Evolutionary conservation across 208 protist species (phyloP).

Genomic region (Crithidia fasciculata): DNA sequence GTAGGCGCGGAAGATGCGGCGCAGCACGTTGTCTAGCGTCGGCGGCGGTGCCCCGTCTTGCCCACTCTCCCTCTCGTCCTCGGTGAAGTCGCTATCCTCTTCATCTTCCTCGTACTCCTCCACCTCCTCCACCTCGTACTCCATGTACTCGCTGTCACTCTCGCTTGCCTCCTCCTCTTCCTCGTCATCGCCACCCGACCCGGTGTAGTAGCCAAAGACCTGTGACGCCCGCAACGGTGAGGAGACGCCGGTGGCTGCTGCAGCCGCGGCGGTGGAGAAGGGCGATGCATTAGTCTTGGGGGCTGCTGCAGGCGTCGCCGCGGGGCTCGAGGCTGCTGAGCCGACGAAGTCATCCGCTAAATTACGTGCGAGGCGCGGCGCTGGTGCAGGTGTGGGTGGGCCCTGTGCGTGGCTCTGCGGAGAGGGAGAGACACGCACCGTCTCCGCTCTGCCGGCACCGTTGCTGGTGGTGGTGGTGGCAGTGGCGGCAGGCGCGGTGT

Average conservation of each 20-base stretch:
- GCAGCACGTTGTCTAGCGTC: slow-evolving; percentile 29
- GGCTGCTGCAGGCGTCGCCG: background rate
- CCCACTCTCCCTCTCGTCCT: background rate
- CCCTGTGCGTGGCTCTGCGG: slow-evolving; percentile 11
- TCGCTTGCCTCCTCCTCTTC: background rate
- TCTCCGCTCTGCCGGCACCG: background rate
- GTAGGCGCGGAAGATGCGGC: slow-evolving; percentile 30
- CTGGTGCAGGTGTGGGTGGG: slow-evolving; percentile 18
- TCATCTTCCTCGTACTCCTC: slow-evolving; percentile 25
- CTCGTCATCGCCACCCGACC: background rate
- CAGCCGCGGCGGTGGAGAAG: background rate
- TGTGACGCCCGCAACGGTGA: slow-evolving; percentile 18
- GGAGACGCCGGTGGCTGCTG: background rate
- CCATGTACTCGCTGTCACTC: slow-evolving; percentile 7
- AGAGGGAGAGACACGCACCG: slow-evolving; percentile 1
- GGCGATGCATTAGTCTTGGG: background rate
- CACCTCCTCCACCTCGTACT: slow-evolving; percentile 35
- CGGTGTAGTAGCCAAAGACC: slow-evolving; percentile 21
- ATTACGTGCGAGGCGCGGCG: slow-evolving; percentile 31
- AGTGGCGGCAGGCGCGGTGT: background rate
- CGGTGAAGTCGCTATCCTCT: slow-evolving; percentile 13
- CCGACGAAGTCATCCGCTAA: slow-evolving; percentile 29
- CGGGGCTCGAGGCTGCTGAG: slow-evolving; percentile 16
- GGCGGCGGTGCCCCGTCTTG: background rate
- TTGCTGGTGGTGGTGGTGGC: background rate